A percentile compares a stretch with the other conserved stretches of the same genome.
These are phyloP conservation scores for Botrytis elliptica DNA, from an alignment of 2,329 filamentous ascomycete species.

Conservation along the genomic window DNA sequence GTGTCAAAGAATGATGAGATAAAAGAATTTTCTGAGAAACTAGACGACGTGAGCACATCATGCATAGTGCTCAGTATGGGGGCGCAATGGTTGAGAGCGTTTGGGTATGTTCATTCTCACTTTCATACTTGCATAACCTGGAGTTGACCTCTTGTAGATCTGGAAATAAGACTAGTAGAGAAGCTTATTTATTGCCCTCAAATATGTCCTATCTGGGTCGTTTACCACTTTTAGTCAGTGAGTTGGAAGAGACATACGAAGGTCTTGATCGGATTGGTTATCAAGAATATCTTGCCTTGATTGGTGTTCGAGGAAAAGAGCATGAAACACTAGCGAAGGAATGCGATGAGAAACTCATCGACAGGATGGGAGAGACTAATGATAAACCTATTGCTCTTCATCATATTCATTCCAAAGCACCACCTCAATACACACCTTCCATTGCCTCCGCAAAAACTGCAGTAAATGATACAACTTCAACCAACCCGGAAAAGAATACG, in stretches of 20 bases:
- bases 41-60: rapidly evolving
- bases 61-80: rapidly evolving
- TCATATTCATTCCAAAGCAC: no score
- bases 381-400: not conserved
- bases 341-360: not conserved
- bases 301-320: not conserved
- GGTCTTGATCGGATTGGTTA: not conserved
- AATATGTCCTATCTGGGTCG: not conserved
- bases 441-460: not conserved
- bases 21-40: not conserved
- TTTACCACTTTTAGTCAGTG: not conserved
- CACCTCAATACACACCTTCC: not conserved
- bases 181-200: not conserved
- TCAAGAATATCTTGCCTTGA: not conserved
- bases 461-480: not conserved
- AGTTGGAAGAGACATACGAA: not conserved
- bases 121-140: not conserved
- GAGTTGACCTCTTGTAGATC: not conserved
- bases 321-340: not conserved
- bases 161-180: not conserved
- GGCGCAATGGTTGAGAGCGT: not conserved
- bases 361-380: not conserved
- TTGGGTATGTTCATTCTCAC: not conserved
- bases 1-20: not conserved
- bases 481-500: not conserved